Percentiles rank a stretch among this genome's conserved stretches.
Conservation (phyloP, 2,329 filamentous ascomycete genomes). For the Teratosphaeria pseudoeucalypti region DNA sequence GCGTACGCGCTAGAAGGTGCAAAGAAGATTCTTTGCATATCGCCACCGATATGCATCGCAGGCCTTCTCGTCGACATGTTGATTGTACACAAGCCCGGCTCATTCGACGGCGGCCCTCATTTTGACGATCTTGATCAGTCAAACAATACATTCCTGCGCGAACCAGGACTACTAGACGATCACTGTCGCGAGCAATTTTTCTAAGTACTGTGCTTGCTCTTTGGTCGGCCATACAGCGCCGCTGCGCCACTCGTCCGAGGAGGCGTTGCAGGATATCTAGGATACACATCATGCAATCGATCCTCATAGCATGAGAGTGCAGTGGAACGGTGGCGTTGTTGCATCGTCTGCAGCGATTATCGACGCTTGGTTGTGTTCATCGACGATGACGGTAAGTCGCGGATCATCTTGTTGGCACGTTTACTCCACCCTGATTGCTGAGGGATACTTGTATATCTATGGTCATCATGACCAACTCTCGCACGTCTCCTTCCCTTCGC, state of each 20-base stretch:
- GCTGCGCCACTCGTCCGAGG: neutral
- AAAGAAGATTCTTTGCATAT: neutral
- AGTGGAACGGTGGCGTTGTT: neutral
- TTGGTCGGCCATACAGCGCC: no score
- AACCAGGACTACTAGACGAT: neutral
- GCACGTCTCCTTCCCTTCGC: neutral
- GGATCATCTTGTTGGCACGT: neutral
- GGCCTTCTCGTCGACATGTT: neutral
- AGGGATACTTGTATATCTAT: neutral
- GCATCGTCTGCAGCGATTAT: neutral
- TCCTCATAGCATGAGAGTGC: neutral
- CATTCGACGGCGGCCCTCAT: neutral
- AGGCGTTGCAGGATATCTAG: neutral
- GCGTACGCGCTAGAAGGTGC: neutral
- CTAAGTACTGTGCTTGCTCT: no score
- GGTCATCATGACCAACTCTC: neutral
- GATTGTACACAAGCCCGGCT: neutral
- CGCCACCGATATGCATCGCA: neutral
- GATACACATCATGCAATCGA: neutral
- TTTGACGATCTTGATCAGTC: neutral
- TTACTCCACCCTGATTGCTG: neutral
- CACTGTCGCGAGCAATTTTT: neutral
- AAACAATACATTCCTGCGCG: neutral
- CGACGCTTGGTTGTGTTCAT: neutral
- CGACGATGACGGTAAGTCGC: neutral